Conservation (phyloP, 768 basidiomycete species). For the Tricholoma hemisulphureum region DNA sequence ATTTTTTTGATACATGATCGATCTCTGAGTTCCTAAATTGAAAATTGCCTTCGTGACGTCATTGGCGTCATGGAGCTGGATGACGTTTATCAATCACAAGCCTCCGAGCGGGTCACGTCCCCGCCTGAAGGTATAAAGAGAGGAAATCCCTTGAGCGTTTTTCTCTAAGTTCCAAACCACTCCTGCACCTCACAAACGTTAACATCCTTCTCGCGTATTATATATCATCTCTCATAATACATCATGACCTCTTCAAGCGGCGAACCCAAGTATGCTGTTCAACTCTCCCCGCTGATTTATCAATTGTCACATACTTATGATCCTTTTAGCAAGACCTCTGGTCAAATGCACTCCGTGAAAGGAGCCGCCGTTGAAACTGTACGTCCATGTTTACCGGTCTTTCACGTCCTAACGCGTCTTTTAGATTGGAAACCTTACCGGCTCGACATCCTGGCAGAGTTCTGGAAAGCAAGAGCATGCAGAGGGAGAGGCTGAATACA, state of each 20-base stretch:
- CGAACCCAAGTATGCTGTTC: constrained; percentile 16
- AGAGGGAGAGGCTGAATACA: constrained; percentile 48
- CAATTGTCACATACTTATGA: neutral
- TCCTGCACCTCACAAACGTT: too few relatives aligned
- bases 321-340: constrained; percentile 37
- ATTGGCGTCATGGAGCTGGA: neutral
- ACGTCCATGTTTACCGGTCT: neutral
- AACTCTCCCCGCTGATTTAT: neutral
- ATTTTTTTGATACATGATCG: too few relatives aligned
- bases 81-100: too few relatives aligned
- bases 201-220: too few relatives aligned
- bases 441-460: constrained; percentile 42
- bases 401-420: neutral
- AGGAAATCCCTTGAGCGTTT: neutral
- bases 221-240: neutral
- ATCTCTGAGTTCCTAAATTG: too few relatives aligned
- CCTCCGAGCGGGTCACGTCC: too few relatives aligned
- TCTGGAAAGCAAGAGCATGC: constrained; percentile 55
- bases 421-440: constrained; percentile 47
- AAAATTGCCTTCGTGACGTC: neutral
- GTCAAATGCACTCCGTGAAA: constrained; percentile 44
- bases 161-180: neutral
- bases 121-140: neutral
- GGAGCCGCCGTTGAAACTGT: constrained; percentile 33
- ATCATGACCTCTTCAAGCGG: constrained; percentile 18